Base-by-base conservation (phyloP, 2,329 filamentous ascomycete genomes). In the Juglanconis oblonga region DNA sequence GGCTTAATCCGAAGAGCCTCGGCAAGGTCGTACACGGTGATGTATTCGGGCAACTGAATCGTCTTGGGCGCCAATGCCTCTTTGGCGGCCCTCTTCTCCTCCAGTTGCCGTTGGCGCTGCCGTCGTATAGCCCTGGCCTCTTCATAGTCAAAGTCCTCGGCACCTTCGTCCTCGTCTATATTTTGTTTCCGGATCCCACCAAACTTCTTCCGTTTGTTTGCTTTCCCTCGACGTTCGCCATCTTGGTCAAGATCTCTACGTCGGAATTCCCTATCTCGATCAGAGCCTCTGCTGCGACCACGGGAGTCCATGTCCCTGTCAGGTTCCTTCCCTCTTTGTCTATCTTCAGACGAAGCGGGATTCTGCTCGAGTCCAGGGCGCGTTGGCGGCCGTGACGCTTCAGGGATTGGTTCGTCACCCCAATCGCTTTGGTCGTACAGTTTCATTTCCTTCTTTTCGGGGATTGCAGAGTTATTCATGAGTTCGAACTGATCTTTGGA, bases 21-120 rank as follows among this genome's bases (percentile, higher is more conserved):
- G 4, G 92, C 92, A 45, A 99, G 77, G 65, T 93, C 91, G 9
- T 85, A 82, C n/a, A 97, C 88, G 68, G 86, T 95, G 73, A 99
- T 96, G 67, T 92, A 96, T 70, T 97, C 91, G 0, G 96, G 96
- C 29, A 99, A 78, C 56, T 88, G 84, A 50, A 99, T 90, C 1
- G 75, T 76, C 1, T 81, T 82, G 2, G 83, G 84, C 62, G 73
- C 75, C 67, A 72, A 69, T 66, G 71, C 73, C 45, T 72, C 69
- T 61, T 75, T 77, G 55, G 69, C 70, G 13, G 74, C 75, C 55
- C 74, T 72, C 62, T 75, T 78, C 61, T 79, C 76, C 5, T 73
- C 75, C 62, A 78, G 79, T 45, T 71, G 75, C 38, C 70, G 73
- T 33, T 76, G 74, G 33, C 73, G 72, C 33, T 73, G 68, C 57